Evolutionary conservation across 1,284 basidiomycete species (phyloP).

Genomic region (Rhodotorula sp.): DNA sequence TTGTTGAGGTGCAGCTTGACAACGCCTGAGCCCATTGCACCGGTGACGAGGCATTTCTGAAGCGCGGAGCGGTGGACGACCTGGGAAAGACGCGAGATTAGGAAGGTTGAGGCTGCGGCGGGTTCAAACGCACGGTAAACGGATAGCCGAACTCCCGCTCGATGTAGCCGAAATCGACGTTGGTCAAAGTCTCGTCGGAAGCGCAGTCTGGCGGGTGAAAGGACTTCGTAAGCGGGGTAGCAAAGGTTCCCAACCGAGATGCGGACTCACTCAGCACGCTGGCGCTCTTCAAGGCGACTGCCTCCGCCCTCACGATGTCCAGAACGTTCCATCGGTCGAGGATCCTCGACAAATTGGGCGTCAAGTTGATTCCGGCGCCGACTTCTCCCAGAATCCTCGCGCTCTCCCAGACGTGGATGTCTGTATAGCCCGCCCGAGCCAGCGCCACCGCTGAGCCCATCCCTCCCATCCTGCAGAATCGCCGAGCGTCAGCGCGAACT

Average conservation of each 20-base stretch:
- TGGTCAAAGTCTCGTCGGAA: slow-evolving; percentile 45
- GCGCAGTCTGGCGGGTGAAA: slow-evolving; percentile 39
- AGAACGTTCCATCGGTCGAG: slow-evolving; percentile 45
- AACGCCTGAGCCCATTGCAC: slow-evolving; percentile 36
- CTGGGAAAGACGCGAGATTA: slow-evolving; percentile 5
- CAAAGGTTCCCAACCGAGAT: too few species aligned
- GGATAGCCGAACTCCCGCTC: slow-evolving; percentile 46
- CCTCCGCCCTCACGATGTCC: slow-evolving; percentile 42
- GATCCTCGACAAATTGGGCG: slow-evolving; percentile 46
- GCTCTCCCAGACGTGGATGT: slow-evolving; percentile 46
- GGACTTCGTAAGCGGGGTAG: not conserved
- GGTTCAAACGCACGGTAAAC: slow-evolving; percentile 39
- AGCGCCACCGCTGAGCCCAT: slow-evolving; percentile 45
- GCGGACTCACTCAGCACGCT: slow-evolving; percentile 38
- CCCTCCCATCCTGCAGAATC: slow-evolving; percentile 43
- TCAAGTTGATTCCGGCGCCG: slow-evolving; percentile 45
- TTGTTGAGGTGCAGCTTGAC: slow-evolving; percentile 46
- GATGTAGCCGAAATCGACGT: slow-evolving; percentile 46
- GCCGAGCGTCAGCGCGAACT: not conserved
- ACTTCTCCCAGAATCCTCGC: slow-evolving; percentile 46
- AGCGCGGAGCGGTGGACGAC: slow-evolving; percentile 47
- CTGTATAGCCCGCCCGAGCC: slow-evolving; percentile 44
- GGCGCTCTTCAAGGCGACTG: slow-evolving; percentile 44
- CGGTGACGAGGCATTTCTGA: slow-evolving; percentile 44
- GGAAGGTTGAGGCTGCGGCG: too few species aligned